Evolutionary conservation across 2,329 filamentous ascomycete species (phyloP).

Genomic region (Sporothrix brunneoviolacea): DNA sequence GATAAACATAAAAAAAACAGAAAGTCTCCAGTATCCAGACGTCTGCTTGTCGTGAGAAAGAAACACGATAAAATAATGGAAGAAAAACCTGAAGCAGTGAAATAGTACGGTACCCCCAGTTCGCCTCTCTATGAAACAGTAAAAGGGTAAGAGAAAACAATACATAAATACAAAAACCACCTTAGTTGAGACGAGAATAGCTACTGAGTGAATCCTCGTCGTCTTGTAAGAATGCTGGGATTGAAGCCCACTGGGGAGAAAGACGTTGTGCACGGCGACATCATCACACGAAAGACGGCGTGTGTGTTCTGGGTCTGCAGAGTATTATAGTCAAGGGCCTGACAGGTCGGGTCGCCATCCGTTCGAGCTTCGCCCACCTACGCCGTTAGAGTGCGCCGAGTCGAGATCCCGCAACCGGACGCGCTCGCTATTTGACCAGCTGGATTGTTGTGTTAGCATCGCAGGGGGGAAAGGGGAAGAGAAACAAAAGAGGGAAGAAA

Average conservation of each 20-base stretch:
- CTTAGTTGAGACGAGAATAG: not conserved
- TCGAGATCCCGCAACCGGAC: conserved; percentile 16
- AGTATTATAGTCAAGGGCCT: not conserved
- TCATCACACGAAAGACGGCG: no score
- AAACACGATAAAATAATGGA: not conserved
- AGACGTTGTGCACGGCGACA: no score
- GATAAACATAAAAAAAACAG: not conserved
- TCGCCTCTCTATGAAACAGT: conserved; percentile 1
- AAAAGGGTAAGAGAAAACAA: not conserved
- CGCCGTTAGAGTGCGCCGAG: conserved; percentile 14
- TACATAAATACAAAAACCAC: not conserved
- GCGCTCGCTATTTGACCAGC: conserved; percentile 34
- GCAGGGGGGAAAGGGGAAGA: not conserved
- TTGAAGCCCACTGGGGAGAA: no score
- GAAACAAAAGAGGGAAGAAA: no score
- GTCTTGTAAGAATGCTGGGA: no score
- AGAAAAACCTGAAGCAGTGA: not conserved
- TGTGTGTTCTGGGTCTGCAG: no score
- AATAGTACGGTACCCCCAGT: not conserved
- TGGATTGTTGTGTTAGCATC: conserved; percentile 5
- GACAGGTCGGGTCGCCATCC: conserved; percentile 17
- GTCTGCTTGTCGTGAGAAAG: not conserved
- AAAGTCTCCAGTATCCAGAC: not conserved
- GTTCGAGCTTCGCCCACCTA: conserved; percentile 18
- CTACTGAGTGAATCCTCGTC: no score